Evolutionary conservation across 768 basidiomycete genomes (phyloP).

Genomic region (Rhodocollybia butyracea): DNA sequence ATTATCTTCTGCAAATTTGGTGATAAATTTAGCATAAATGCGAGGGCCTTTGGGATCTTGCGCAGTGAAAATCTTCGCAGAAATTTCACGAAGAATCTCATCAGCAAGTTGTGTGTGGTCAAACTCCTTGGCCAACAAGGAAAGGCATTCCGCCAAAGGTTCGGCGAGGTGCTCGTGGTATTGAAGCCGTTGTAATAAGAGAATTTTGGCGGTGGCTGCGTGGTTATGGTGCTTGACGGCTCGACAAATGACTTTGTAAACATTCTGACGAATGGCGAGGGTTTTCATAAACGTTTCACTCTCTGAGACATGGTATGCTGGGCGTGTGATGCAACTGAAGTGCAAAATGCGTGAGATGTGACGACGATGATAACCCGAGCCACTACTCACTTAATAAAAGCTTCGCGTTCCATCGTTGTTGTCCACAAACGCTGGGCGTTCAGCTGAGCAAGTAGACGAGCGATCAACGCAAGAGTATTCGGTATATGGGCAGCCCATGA

Average conservation of each 20-base stretch:
- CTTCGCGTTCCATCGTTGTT: constrained; percentile 80
- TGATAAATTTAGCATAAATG: constrained; percentile 81
- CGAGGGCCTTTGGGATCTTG: constrained; percentile 82
- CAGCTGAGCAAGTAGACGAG: constrained; percentile 61
- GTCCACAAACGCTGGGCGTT: constrained; percentile 84
- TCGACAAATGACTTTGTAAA: constrained; percentile 86
- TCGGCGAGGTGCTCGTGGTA: constrained; percentile 95
- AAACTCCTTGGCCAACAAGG: constrained; percentile 77
- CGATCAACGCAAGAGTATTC: constrained; percentile 61
- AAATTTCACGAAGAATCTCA: constrained; percentile 87
- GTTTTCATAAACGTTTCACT: constrained; percentile 87
- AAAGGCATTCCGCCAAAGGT: constrained; percentile 88
- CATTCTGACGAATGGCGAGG: constrained; percentile 62
- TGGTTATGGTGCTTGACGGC: constrained; percentile 92
- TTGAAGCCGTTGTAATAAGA: constrained; percentile 87
- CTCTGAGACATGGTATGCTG: constrained; percentile 85
- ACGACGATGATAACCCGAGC: background rate
- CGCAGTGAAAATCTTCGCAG: constrained; percentile 63
- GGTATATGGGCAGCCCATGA: constrained; percentile 80
- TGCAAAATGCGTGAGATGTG: constrained; percentile 5
- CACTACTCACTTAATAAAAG: constrained; percentile 71
- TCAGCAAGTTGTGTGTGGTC: constrained; percentile 89
- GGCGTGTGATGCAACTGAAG: constrained; percentile 80
- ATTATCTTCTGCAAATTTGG: constrained; percentile 73
- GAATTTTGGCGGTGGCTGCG: constrained; percentile 78